Evolutionary conservation across 2,329 filamentous ascomycete species (phyloP).

Genomic region (Mollisiaceae sp.): DNA sequence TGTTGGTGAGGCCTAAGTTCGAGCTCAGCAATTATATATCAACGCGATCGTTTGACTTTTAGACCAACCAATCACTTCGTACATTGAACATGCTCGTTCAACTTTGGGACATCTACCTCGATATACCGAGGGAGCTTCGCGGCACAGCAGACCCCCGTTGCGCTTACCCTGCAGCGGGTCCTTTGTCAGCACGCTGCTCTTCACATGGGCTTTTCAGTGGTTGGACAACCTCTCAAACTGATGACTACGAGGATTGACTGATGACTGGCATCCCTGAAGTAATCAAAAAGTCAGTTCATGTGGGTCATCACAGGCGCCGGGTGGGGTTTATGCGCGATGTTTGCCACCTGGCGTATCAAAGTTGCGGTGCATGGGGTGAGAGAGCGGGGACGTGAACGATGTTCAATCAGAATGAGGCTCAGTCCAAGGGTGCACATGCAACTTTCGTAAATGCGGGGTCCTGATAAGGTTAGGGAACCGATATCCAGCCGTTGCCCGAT

Average conservation of each 20-base stretch:
- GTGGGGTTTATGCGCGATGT: constrained; percentile 1
- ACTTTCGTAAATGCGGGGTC: not conserved
- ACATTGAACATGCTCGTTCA: not conserved
- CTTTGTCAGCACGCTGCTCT: constrained; percentile 8
- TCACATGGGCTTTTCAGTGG: not conserved
- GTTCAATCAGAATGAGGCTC: constrained; percentile 1
- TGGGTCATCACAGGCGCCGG: not conserved
- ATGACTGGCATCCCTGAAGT: not conserved
- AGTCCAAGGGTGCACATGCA: not conserved
- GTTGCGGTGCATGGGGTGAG: not conserved
- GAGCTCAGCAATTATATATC: not conserved
- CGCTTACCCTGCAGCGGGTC: not conserved
- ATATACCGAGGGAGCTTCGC: not conserved
- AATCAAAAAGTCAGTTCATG: constrained; percentile 7
- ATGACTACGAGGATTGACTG: not conserved
- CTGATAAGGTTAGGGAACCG: not conserved
- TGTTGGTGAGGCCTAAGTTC: not conserved
- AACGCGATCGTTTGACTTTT: not conserved
- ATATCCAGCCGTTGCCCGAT: not conserved
- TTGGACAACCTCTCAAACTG: not conserved
- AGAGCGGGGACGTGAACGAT: not conserved
- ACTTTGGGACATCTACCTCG: not conserved
- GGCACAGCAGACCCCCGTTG: not conserved
- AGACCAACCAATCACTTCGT: not conserved
- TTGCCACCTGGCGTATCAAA: not conserved